These are phyloP conservation scores for Cladobotryum protrusum DNA, from an alignment of 2,329 filamentous ascomycete genomes.

Conservation along the genomic window DNA sequence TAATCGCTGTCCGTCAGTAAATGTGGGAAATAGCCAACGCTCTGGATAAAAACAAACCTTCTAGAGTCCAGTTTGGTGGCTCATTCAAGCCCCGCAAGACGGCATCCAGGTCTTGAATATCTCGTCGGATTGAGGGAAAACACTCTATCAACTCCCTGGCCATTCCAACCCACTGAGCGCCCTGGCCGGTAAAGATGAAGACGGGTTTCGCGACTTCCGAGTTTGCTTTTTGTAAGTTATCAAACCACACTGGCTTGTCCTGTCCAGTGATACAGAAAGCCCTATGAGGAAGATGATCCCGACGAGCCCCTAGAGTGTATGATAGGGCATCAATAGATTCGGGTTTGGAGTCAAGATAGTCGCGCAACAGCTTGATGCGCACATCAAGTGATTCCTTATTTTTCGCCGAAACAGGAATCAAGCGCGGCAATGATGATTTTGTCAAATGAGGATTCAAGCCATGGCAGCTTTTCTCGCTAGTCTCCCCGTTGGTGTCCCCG, in stretches of 20 bases:
- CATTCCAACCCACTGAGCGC: slow-evolving; percentile 31
- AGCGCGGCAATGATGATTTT: too few relatives aligned
- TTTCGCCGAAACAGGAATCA: background rate
- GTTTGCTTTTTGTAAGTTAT: too few relatives aligned
- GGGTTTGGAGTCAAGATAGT: background rate
- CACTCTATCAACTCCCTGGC: slow-evolving; percentile 17
- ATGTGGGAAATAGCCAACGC: too few relatives aligned
- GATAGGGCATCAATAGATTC: background rate
- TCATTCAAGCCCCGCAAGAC: slow-evolving; percentile 6
- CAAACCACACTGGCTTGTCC: too few relatives aligned
- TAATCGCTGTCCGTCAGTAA: slow-evolving; percentile 16
- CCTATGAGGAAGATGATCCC: background rate
- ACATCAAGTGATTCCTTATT: background rate
- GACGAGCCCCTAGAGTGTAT: slow-evolving; percentile 4
- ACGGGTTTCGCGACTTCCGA: background rate
- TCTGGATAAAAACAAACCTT: too few relatives aligned
- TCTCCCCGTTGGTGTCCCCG: too few relatives aligned
- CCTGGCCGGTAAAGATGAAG: slow-evolving; percentile 30
- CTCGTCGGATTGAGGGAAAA: slow-evolving; percentile 1
- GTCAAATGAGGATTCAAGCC: too few relatives aligned
- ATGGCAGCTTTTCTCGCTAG: too few relatives aligned
- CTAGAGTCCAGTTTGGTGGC: slow-evolving; percentile 9
- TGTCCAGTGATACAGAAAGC: background rate
- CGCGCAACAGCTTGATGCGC: slow-evolving; percentile 1
- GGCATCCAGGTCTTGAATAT: slow-evolving; percentile 10